Conservation (phyloP, 2,329 filamentous ascomycete genomes). For the Aspergillus arachidicola region DNA sequence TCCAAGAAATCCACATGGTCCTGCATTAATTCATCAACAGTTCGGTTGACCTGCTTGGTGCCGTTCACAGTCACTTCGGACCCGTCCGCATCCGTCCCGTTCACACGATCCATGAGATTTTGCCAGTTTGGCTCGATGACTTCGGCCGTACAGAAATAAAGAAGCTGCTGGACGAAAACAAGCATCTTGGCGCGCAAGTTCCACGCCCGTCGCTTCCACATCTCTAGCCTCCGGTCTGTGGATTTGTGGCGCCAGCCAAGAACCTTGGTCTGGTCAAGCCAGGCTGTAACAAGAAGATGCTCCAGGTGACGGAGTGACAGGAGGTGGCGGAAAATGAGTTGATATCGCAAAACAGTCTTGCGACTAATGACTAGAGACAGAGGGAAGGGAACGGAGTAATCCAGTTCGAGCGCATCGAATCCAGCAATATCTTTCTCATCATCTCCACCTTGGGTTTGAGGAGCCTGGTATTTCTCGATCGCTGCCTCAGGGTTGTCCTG, state of each 20-base stretch:
- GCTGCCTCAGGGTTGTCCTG: slow-evolving; percentile 68
- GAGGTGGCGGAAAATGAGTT: slow-evolving; percentile 92
- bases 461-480: slow-evolving; percentile 72
- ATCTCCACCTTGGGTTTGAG: slow-evolving; percentile 64
- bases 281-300: slow-evolving; percentile 79
- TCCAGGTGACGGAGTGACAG: slow-evolving; percentile 88
- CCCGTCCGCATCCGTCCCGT: slow-evolving; percentile 54
- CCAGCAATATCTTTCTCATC: slow-evolving; percentile 85
- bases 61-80: slow-evolving; percentile 41
- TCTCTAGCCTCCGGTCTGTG: slow-evolving; percentile 71
- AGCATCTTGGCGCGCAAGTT: slow-evolving; percentile 92
- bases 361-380: slow-evolving; percentile 93
- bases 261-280: slow-evolving; percentile 85
- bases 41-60: slow-evolving; percentile 63
- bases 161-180: slow-evolving; percentile 92
- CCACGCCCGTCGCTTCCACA: slow-evolving; percentile 92
- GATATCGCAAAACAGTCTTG: slow-evolving; percentile 95
- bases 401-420: slow-evolving; percentile 89
- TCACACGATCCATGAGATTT: slow-evolving; percentile 84
- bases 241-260: slow-evolving; percentile 81
- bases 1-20: slow-evolving; percentile 98
- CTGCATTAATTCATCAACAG: slow-evolving; percentile 97
- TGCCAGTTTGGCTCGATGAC: slow-evolving; percentile 99
- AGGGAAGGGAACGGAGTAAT: slow-evolving; percentile 93
- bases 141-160: slow-evolving; percentile 96